Evolutionary conservation across 2,329 filamentous ascomycete genomes (phyloP), one percentile per base, ranked within the genome.

Genomic region (Volutella citrinella): DNA sequence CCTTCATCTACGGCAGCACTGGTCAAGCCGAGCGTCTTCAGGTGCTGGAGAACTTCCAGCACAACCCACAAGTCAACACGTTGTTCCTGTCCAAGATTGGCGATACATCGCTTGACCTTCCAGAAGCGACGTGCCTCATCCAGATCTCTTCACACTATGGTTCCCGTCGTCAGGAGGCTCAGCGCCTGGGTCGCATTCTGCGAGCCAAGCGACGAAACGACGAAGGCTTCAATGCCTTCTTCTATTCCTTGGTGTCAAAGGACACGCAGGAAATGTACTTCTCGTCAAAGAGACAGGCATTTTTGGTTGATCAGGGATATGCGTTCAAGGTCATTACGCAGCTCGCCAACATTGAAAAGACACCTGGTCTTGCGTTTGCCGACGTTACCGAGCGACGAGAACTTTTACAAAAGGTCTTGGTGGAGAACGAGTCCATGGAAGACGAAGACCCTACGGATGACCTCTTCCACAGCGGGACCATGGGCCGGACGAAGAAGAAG

Each of bases 241-340:
- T 98, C 69, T 98, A 98, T 66, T 95, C 88, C 0, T 76, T 98
- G 1, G 93, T 98, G 5, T 95, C 87, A 6, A 97, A 97, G 60
- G 93, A 98, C 57, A 98, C 93, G 0, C 84, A 90, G 42, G 93
- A 98, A 61, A 97, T 98, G 91, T 93, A 82, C 58, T 98, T 95
- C 61, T 96, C 91, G 1, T 90, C 89, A 5, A 97, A 96, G 63
- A 79, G 93, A 9, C 93, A 98, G 63, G 91, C 93, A 2, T 98
- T 98, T 68, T 72, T 98, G 2, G 90, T 98, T 15, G 93, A 98
- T 48, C 93, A 98, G 63, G 93, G 93, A 9, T 98, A 98, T 59
- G 91, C 93, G 0, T 98, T 98, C 75, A 97, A 97, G 60, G 91
- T 97, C 43, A 98, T 98, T 59, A 98, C 93, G 0, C 88, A 95